A percentile compares a stretch with the other conserved stretches of the same genome.
Conservation (phyloP, 1,284 basidiomycete genomes). For the Ganoderma multipileum region DNA sequence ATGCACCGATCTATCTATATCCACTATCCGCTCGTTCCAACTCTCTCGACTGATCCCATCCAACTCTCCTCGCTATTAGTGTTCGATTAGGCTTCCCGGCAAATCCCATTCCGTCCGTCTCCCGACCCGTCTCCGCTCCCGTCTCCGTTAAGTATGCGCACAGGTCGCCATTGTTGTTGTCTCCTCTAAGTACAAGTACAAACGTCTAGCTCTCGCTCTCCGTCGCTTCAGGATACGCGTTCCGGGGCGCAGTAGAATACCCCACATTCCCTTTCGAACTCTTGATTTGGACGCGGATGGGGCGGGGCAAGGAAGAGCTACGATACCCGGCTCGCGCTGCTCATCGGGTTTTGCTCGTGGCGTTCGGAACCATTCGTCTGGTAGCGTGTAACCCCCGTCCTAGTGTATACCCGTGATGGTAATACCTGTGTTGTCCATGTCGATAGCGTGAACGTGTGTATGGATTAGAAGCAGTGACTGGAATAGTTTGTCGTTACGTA, state of each 20-base stretch:
- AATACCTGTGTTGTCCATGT: slow-evolving; percentile 27
- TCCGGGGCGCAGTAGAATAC: slow-evolving; percentile 19
- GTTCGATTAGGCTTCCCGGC: slow-evolving; percentile 20
- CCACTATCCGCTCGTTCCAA: slow-evolving; percentile 23
- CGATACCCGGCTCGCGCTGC: slow-evolving; percentile 6
- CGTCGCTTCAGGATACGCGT: slow-evolving; percentile 13
- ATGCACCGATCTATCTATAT: slow-evolving; percentile 38
- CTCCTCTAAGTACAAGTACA: slow-evolving; percentile 15
- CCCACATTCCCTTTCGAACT: not conserved
- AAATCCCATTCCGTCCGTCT: slow-evolving; percentile 3
- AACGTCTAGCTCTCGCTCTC: slow-evolving; percentile 11
- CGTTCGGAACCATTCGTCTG: slow-evolving; percentile 17
- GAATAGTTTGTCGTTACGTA: not conserved
- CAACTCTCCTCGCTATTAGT: slow-evolving; percentile 13
- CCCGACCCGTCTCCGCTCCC: not conserved
- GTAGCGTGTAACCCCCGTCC: slow-evolving; percentile 33
- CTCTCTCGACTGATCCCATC: slow-evolving; percentile 10
- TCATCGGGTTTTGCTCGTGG: slow-evolving; percentile 20
- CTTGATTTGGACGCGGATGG: slow-evolving; percentile 1
- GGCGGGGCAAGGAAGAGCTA: not conserved
- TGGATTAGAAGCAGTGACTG: not conserved
- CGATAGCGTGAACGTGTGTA: not conserved
- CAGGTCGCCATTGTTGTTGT: slow-evolving; percentile 22
- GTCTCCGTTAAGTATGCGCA: slow-evolving; percentile 17
- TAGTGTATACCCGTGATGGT: slow-evolving; percentile 38